Conservation (phyloP, 2,329 filamentous ascomycete genomes). For the Lasiodiplodia citricola region DNA sequence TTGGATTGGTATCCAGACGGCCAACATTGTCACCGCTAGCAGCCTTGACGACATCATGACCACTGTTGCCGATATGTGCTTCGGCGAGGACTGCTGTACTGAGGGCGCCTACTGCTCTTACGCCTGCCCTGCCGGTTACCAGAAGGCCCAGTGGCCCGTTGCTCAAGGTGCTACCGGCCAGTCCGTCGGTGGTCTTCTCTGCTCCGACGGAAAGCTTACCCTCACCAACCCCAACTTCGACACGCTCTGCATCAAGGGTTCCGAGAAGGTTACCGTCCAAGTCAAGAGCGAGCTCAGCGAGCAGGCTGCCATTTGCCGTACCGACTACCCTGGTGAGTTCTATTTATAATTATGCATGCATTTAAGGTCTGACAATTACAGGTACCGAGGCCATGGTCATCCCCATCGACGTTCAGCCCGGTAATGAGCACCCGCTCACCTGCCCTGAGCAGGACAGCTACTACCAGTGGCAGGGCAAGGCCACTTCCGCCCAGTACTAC, state of each 20-base stretch:
- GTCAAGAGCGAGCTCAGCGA: conserved; percentile 74
- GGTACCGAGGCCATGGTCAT: conserved; percentile 84
- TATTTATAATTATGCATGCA: background rate
- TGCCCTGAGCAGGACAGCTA: conserved; percentile 75
- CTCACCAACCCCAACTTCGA: conserved; percentile 71
- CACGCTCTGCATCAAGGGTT: conserved; percentile 77
- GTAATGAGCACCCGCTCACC: conserved; percentile 67
- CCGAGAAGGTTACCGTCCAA: conserved; percentile 66
- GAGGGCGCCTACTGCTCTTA: conserved; percentile 84
- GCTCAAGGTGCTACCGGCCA: conserved; percentile 79
- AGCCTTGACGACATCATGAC: conserved; percentile 63
- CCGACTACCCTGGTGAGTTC: conserved; percentile 82
- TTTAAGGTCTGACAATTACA: conserved; percentile 31
- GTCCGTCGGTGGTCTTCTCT: conserved; percentile 87
- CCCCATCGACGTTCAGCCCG: conserved; percentile 68
- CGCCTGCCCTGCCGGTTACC: conserved; percentile 86
- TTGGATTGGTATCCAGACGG: conserved; percentile 77
- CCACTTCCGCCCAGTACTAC: conserved; percentile 94
- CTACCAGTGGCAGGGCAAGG: conserved; percentile 76
- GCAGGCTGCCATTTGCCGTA: conserved; percentile 81
- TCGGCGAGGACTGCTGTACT: conserved; percentile 63
- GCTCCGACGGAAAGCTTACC: conserved; percentile 77
- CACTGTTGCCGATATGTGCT: conserved; percentile 66
- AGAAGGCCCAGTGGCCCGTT: conserved; percentile 88
- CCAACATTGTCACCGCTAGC: conserved; percentile 41